phyloP scores from a whole-genome alignment of 1,284 basidiomycete species.

The Heterobasidion annosum region DNA sequence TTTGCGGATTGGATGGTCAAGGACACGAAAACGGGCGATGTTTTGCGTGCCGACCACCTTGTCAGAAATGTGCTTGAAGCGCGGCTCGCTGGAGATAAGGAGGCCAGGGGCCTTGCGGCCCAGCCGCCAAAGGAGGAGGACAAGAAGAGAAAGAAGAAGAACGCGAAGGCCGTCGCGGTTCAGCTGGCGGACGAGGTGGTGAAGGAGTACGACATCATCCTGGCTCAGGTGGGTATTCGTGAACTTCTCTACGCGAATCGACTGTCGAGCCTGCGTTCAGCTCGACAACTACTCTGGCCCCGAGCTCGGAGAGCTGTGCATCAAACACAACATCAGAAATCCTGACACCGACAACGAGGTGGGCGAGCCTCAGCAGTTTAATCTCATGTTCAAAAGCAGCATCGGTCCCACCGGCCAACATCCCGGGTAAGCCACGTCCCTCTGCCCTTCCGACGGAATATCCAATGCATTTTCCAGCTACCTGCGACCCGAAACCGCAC shows the following conservation, averaged over 20 bases:
- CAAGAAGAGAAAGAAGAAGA: constrained; percentile 80
- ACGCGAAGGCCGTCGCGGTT: constrained; percentile 67
- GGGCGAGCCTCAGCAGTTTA: constrained; percentile 91
- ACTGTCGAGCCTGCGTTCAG: constrained; percentile 28
- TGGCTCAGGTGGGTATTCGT: constrained; percentile 67
- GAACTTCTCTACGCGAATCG: neutral
- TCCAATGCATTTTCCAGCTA: constrained; percentile 39
- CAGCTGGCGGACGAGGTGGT: constrained; percentile 75
- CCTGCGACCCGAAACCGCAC: constrained; percentile 96
- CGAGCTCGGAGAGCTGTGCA: constrained; percentile 84
- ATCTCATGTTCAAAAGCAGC: constrained; percentile 96
- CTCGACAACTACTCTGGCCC: constrained; percentile 94
- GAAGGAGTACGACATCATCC: constrained; percentile 71
- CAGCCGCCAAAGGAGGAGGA: constrained; percentile 44
- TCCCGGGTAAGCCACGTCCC: constrained; percentile 61
- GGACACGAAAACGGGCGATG: constrained; percentile 90
- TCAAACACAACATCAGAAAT: constrained; percentile 77
- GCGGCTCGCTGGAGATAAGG: constrained; percentile 83
- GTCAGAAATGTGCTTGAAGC: constrained; percentile 92
- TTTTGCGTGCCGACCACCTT: constrained; percentile 95
- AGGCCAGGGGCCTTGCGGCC: constrained; percentile 74
- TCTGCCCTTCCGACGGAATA: neutral
- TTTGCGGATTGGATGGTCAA: constrained; percentile 99
- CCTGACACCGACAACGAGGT: constrained; percentile 93
- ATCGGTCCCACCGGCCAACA: constrained; percentile 98